Conservation (phyloP, 1,284 basidiomycete genomes). For the Golubevia sp. region DNA sequence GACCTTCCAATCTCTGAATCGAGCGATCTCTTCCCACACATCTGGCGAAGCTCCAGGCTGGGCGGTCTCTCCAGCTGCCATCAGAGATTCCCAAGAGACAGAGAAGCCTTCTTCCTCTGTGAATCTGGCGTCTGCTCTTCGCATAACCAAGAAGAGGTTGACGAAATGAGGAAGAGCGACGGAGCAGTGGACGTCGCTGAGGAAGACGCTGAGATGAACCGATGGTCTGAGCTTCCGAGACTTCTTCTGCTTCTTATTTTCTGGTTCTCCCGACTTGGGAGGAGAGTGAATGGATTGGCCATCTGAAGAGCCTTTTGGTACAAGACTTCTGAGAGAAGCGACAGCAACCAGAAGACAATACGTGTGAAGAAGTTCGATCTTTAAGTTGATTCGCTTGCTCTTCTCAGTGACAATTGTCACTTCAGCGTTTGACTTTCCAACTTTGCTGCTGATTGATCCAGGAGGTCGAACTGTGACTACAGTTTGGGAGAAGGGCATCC, state of each 20-base stretch:
- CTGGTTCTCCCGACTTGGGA: conserved; percentile 11
- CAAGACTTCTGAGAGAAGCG: conserved; percentile 67
- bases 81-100: conserved; percentile 58
- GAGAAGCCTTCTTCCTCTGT: conserved; percentile 30
- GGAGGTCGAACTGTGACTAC: conserved; percentile 32
- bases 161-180: conserved; percentile 55
- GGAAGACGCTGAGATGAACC: conserved; percentile 31
- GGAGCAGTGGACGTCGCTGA: conserved; percentile 53
- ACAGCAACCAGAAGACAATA: conserved; percentile 76
- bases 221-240: conserved; percentile 4
- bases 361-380: conserved; percentile 72
- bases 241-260: conserved; percentile 14
- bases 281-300: neutral
- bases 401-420: conserved; percentile 64
- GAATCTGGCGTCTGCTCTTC: conserved; percentile 43
- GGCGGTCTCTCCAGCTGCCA: conserved; percentile 64
- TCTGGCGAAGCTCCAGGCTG: conserved; percentile 47
- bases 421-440: conserved; percentile 41
- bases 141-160: conserved; percentile 38
- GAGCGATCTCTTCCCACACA: conserved; percentile 79
- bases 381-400: conserved; percentile 64
- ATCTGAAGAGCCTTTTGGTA: conserved; percentile 30
- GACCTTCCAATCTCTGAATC: conserved; percentile 71
- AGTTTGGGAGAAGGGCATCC: conserved; percentile 43
- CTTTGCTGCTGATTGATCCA: conserved; percentile 34